phyloP scores from a whole-genome alignment of 345 rosid species.

The Combretum micranthum region DNA sequence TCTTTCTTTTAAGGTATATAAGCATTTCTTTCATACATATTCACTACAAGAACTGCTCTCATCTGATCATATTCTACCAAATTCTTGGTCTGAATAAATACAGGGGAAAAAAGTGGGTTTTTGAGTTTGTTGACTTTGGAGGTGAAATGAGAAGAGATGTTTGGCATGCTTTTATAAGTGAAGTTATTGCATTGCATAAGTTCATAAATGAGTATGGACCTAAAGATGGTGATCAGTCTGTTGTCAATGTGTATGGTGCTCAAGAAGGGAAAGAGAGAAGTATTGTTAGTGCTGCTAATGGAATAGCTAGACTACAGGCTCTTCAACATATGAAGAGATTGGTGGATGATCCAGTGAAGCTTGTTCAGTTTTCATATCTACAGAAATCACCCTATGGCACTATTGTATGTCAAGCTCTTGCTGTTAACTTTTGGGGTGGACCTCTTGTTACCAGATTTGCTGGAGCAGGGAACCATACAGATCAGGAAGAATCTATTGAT shows the following conservation, averaged over 20 bases:
- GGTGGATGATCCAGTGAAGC: constrained; percentile 82
- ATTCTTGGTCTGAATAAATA: constrained; percentile 1
- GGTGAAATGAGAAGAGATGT: constrained; percentile 90
- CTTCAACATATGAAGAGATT: constrained; percentile 73
- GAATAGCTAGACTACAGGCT: constrained; percentile 86
- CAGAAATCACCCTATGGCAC: constrained; percentile 70
- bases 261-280: constrained; percentile 81
- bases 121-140: constrained; percentile 97
- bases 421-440: constrained; percentile 88
- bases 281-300: constrained; percentile 46
- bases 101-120: constrained; percentile 72
- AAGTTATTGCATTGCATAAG: constrained; percentile 74
- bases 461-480: constrained; percentile 28
- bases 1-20: neutral
- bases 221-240: constrained; percentile 45
- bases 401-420: constrained; percentile 71
- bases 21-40: too few species aligned
- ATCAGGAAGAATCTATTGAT: constrained; percentile 27
- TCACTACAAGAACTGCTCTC: too few species aligned
- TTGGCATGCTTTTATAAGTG: constrained; percentile 84
- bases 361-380: constrained; percentile 81
- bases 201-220: constrained; percentile 76
- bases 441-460: constrained; percentile 50
- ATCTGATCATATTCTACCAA: too few species aligned
- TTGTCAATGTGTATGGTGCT: constrained; percentile 67